Evolutionary conservation across 169 alveolate species (phyloP).

Genomic region (Babesia gibsoni): DNA sequence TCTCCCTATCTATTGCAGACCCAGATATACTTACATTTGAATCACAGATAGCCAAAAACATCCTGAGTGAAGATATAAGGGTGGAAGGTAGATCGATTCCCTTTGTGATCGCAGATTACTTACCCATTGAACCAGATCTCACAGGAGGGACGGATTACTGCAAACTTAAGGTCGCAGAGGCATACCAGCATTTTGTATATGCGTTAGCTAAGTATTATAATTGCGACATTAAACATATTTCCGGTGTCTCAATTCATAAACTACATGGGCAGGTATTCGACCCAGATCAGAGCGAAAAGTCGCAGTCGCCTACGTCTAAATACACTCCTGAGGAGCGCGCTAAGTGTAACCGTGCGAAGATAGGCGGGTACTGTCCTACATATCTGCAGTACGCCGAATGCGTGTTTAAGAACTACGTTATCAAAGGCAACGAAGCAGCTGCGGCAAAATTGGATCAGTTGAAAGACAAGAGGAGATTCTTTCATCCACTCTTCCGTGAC

Average conservation of each 20-base stretch:
- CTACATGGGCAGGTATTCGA: background rate
- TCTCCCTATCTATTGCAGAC: background rate
- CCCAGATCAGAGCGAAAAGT: background rate
- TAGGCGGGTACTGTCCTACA: conserved; percentile 49
- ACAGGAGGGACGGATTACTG: conserved; percentile 1
- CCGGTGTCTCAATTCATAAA: background rate
- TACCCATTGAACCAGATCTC: conserved; percentile 24
- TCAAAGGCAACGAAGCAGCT: background rate
- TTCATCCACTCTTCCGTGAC: background rate
- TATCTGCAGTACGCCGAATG: conserved; percentile 53
- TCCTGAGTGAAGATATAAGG: background rate
- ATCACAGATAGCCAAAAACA: background rate
- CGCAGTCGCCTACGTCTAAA: background rate
- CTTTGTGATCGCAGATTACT: conserved; percentile 36
- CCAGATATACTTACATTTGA: background rate
- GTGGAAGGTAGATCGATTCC: conserved; percentile 8
- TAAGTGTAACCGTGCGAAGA: conserved; percentile 17
- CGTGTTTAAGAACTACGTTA: conserved; percentile 16
- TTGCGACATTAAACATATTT: conserved; percentile 28
- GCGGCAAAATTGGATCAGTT: too few species aligned
- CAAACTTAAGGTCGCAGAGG: background rate
- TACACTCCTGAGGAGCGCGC: background rate
- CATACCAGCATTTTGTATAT: conserved; percentile 23
- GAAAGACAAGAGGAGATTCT: too few species aligned
- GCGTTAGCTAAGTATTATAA: conserved; percentile 19